Evolutionary conservation across 768 basidiomycete species (phyloP).

Genomic region (Calocybe gangraenosa): DNA sequence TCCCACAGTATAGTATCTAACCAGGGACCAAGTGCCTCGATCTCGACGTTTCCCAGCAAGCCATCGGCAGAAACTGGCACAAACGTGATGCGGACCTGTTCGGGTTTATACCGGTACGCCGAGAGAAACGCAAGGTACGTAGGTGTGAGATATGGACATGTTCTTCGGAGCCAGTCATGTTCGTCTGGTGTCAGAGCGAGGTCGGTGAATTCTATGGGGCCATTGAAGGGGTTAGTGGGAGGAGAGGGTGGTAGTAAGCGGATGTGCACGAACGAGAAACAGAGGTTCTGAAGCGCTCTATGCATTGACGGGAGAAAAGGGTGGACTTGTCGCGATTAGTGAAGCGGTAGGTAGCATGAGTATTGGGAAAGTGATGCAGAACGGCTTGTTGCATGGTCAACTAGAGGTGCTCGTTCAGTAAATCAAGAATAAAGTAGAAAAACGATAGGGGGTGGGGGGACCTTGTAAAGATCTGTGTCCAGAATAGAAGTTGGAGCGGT

Average conservation of each 20-base stretch:
- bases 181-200: conserved; percentile 60
- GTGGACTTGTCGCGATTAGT: conserved; percentile 68
- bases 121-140: conserved; percentile 77
- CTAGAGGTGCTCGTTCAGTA: no score
- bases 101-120: conserved; percentile 65
- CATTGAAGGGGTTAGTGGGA: conserved; percentile 2
- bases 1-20: conserved; percentile 90
- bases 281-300: conserved; percentile 52
- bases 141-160: conserved; percentile 71
- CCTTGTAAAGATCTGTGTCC: conserved; percentile 96
- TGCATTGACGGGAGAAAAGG: conserved; percentile 62
- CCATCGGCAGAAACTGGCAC: conserved; percentile 49
- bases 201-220: conserved; percentile 70
- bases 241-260: background rate
- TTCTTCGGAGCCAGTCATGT: conserved; percentile 54
- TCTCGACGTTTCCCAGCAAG: conserved; percentile 59
- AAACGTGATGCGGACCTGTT: conserved; percentile 67
- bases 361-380: conserved; percentile 67
- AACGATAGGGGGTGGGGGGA: conserved; percentile 18
- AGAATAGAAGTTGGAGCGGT: conserved; percentile 57
- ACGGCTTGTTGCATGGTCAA: conserved; percentile 97
- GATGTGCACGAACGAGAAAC: conserved; percentile 46
- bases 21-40: conserved; percentile 74
- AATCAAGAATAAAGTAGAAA: conserved; percentile 4
- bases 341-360: conserved; percentile 71